Evolutionary conservation across 331 rosid genomes (phyloP).

Genomic region (Rosa hybrid): DNA sequence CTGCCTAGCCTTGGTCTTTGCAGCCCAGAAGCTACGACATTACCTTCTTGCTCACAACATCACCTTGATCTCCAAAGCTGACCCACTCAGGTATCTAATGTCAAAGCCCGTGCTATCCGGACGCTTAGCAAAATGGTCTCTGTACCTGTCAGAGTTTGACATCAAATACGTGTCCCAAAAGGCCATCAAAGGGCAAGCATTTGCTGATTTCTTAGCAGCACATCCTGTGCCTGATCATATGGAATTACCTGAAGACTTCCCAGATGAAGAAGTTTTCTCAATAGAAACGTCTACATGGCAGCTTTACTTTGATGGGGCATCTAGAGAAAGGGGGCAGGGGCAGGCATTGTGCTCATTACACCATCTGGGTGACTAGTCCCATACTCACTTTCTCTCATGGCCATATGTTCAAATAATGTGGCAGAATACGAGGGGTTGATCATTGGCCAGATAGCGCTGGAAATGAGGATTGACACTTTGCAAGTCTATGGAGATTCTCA

Average conservation of each 20-base stretch:
- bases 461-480: no score
- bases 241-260: no score
- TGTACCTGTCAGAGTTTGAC: not conserved
- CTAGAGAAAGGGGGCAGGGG: no score
- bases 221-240: no score
- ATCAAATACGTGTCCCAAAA: not conserved
- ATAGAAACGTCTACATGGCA: not conserved
- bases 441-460: no score
- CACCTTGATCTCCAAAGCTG: not conserved
- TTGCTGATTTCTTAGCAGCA: no score
- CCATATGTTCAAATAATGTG: no score
- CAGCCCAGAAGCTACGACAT: not conserved
- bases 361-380: no score
- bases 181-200: not conserved
- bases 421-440: no score
- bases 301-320: not conserved
- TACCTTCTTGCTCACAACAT: not conserved
- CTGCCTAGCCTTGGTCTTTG: not conserved
- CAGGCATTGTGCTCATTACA: no score
- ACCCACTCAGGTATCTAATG: not conserved
- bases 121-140: not conserved
- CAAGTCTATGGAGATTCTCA: not conserved
- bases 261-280: not conserved
- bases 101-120: not conserved
- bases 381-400: no score